Evolutionary conservation across 768 basidiomycete species (phyloP), one percentile per base, ranked within the genome.

Genomic region (Phylloporus sp.): DNA sequence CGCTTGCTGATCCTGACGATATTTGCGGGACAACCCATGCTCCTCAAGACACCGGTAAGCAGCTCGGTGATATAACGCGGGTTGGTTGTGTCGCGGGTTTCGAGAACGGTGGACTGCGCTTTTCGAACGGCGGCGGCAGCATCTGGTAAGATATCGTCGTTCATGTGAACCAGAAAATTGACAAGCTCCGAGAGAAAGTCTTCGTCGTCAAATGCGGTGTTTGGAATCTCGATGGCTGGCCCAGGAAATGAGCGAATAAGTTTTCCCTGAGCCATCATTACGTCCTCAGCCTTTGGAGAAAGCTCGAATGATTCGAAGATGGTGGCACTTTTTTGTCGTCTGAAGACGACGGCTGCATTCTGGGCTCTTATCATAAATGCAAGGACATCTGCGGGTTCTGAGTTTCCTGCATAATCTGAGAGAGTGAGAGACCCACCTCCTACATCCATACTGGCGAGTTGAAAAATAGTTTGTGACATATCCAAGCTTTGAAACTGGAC

Each of bases 31-130:
- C 51, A 45, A 32, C 67, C 68, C 11, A 73, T 58, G 8, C 71
- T 73, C 13, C 72, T 69, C 18, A 80, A 64, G 53, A 82, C 77
- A n/a, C 73, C 74, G 5, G 70, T 70, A 8, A 82, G 66, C 6
- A 81, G 59, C 46, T 78, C 69, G 3, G 77, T 75, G 55, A 82
- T 78, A 45, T 78, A 79, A 1, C 73, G 72, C 1, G 77, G 76
- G 52, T 80, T 60, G 0, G 66, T 39, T 0, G 73, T 74, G 24
- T 75, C 74, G 6, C 78, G 65, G 6, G 54, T 44, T 59, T 80
- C 79, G 9, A 43, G 18, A 5, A 73, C 66, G 9, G 51, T 54
- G 2, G 66, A 66, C 13, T 60, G 61, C 4, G 73, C 76, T 57
- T 80, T 80, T 8, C 12, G 60, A 2, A 70, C 74, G 1, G 57